Conservation (phyloP, 352 stramenopile species). For the Globisporangium polare region DNA sequence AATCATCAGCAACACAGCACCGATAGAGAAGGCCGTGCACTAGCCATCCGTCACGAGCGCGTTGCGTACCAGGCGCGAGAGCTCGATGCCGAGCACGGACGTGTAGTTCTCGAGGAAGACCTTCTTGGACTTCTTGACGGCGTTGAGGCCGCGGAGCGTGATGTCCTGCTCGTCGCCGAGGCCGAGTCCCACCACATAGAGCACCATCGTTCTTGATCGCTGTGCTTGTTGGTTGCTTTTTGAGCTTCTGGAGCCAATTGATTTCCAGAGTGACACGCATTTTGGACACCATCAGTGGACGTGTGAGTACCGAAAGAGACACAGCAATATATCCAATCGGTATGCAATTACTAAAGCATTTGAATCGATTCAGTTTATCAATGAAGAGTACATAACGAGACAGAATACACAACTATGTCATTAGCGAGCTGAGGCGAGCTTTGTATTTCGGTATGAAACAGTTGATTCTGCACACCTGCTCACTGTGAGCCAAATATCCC, state of each 20-base stretch:
- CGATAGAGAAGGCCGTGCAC: neutral
- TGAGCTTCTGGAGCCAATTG: constrained; percentile 8
- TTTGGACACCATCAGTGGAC: neutral
- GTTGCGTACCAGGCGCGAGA: constrained; percentile 68
- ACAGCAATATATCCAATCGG: neutral
- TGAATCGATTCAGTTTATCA: neutral
- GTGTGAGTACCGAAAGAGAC: neutral
- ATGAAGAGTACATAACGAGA: neutral
- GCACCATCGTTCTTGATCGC: constrained; percentile 53
- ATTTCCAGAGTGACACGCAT: constrained; percentile 1
- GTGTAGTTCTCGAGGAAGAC: constrained; percentile 99
- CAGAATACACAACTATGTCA: constrained; percentile 1
- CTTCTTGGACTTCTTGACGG: constrained; percentile 92
- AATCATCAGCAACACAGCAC: neutral
- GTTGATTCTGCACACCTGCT: neutral
- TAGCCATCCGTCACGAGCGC: too few relatives aligned
- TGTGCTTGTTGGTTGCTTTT: neutral
- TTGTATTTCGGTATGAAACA: neutral
- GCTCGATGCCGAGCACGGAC: constrained; percentile 92
- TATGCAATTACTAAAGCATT: neutral
- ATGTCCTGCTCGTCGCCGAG: constrained; percentile 99
- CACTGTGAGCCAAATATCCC: neutral
- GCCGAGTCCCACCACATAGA: constrained; percentile 97
- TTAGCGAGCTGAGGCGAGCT: neutral
- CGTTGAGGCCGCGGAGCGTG: constrained; percentile 94